Base-by-base conservation (phyloP, 768 basidiomycete species). In the Imleria badia region DNA sequence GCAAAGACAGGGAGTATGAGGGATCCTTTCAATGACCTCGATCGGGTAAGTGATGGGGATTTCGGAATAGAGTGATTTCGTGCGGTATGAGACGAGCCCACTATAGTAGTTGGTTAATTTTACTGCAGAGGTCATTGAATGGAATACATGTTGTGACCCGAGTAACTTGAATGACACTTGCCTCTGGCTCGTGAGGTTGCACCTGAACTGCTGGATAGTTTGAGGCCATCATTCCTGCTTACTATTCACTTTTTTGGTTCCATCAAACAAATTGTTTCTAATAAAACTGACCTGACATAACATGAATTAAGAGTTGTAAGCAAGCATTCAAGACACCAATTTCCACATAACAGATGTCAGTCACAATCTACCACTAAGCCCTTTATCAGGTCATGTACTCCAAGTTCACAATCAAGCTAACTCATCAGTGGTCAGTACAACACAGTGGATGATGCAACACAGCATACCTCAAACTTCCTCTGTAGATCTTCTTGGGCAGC, bases 1-100 rank as follows among this genome's bases (percentile, higher is more conserved):
- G 76, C 81, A 17, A 84, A 85, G 68, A 92, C 87, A 14, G 91
- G 91, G 30, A 92, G 89, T 61, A 84, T 86, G 70, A 76, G 91
- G 54, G 90, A 93, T 68, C 91, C 91, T 10, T 94, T 93, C 66
- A 83, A 85, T 59, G 77, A 78, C 31, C 64, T 70, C 26, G 73
- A 73, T 54, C 70, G 74, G n/a, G 73, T 74, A 2, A 66, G 54
- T 35, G 73, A 71, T 12, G 66, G 66, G 15, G 80, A 80, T 44
- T 76, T 81, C 45, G 81, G 80, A 36, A 63, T 82, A 60, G 69
- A 71, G 23, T 63, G 66, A 0, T 42, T 71, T 44, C 66, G 55
- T 6, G 44, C 66, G 43, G 53, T 55, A n/a, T 70, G 44, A 65
- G 19, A n/a, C 17, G n/a, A 6, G 35, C 26, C 26, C 26, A 26